phyloP scores from a whole-genome alignment of 2,329 filamentous ascomycete species.

The Pseudogymnoascus verrucosus region DNA sequence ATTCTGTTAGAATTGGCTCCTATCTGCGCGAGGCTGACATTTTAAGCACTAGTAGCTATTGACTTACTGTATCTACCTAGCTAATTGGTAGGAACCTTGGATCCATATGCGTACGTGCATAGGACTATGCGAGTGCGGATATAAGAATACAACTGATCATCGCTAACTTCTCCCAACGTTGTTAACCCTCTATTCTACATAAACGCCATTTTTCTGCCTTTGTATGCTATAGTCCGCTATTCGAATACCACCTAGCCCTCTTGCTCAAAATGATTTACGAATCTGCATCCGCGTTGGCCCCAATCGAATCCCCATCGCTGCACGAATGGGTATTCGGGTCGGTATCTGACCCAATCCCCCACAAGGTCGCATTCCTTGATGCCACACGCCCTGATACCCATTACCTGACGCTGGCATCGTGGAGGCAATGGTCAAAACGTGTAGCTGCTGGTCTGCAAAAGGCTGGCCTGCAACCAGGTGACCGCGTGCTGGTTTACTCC shows the following conservation, averaged over 20 bases:
- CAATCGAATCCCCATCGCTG: neutral
- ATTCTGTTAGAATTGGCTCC: neutral
- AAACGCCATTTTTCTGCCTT: neutral
- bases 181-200: neutral
- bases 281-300: neutral
- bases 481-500: constrained; percentile 66
- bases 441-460: constrained; percentile 59
- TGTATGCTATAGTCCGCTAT: neutral
- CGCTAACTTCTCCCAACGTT: neutral
- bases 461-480: constrained; percentile 56
- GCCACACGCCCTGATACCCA: constrained; percentile 59
- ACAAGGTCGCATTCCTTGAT: constrained; percentile 50
- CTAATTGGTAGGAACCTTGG: neutral
- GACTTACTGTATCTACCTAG: neutral
- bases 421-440: constrained; percentile 64
- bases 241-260: neutral
- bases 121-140: neutral
- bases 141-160: neutral
- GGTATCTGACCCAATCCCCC: constrained; percentile 34
- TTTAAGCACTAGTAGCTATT: neutral
- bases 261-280: neutral
- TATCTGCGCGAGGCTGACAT: neutral
- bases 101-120: neutral
- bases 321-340: constrained; percentile 35
- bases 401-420: constrained; percentile 54